phyloP scores from a whole-genome alignment of 176 grass and related monocot species.

The Triticum urartu region DNA sequence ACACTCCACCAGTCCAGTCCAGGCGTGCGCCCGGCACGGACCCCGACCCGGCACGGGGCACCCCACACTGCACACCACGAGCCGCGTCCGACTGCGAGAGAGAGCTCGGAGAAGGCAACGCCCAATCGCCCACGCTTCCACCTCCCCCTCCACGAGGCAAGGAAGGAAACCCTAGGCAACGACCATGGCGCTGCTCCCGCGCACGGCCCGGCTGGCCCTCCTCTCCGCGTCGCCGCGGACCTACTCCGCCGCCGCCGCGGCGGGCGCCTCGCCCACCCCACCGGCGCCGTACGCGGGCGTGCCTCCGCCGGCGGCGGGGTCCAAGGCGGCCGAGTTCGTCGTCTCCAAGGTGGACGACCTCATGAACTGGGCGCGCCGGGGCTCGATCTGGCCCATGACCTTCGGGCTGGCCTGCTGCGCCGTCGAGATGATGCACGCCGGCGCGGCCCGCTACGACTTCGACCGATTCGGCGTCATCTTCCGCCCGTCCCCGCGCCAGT shows the following conservation, averaged over 20 bases:
- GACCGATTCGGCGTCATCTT: slow-evolving; percentile 97
- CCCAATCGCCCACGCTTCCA: slow-evolving; percentile 29
- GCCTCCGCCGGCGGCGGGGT: slow-evolving; percentile 43
- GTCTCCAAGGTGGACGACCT: slow-evolving; percentile 96
- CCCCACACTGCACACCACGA: not conserved
- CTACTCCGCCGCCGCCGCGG: slow-evolving; percentile 50
- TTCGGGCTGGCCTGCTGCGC: slow-evolving; percentile 96
- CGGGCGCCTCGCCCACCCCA: slow-evolving; percentile 27
- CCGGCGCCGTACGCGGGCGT: slow-evolving; percentile 38
- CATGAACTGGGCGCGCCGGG: slow-evolving; percentile 84
- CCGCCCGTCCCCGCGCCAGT: slow-evolving; percentile 86
- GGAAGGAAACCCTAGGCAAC: slow-evolving; percentile 30
- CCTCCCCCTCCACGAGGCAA: slow-evolving; percentile 30
- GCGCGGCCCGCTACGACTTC: slow-evolving; percentile 87
- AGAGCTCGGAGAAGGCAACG: slow-evolving; percentile 20
- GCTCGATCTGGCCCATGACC: slow-evolving; percentile 94
- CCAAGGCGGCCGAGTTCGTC: slow-evolving; percentile 87
- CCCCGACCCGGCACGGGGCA: not conserved
- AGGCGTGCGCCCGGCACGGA: slow-evolving; percentile 7
- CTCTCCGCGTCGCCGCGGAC: slow-evolving; percentile 48
- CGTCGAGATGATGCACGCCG: slow-evolving; percentile 95
- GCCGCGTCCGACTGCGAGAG: not conserved
- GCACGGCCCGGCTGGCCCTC: slow-evolving; percentile 73
- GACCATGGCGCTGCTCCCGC: slow-evolving; percentile 84
- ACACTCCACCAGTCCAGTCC: too few species aligned